A percentile compares a stretch with the other conserved stretches of the same genome.
phyloP scores from a whole-genome alignment of 2,329 filamentous ascomycete genomes.

The Scedosporium apiospermum region DNA sequence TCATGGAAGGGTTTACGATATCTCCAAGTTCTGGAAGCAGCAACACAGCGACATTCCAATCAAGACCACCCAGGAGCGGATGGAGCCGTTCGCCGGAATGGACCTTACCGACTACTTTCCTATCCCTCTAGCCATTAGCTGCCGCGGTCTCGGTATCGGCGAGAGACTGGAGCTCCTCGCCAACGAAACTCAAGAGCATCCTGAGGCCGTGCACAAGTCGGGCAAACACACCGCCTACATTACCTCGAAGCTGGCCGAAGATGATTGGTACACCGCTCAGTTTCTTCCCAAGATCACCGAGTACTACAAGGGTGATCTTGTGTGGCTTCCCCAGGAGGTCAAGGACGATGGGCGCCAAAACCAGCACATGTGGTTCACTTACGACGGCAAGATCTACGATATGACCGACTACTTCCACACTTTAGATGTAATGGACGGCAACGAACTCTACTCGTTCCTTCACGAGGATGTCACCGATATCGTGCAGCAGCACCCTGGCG shows the following conservation, averaged over 20 bases:
- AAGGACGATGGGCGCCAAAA: conserved; percentile 55
- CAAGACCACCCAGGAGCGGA: conserved; percentile 50
- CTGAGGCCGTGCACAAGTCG: conserved; percentile 57
- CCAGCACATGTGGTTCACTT: conserved; percentile 69
- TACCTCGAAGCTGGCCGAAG: conserved; percentile 46
- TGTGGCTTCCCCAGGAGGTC: conserved; percentile 55
- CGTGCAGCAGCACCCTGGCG: conserved; percentile 67
- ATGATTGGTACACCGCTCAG: conserved; percentile 65
- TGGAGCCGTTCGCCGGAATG: conserved; percentile 69
- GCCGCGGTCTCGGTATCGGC: conserved; percentile 59
- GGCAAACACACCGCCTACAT: conserved; percentile 50
- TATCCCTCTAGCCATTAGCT: conserved; percentile 65
- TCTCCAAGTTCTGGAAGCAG: conserved; percentile 75
- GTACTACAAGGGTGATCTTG: conserved; percentile 80
- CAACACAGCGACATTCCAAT: conserved; percentile 70
- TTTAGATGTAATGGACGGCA: conserved; percentile 44
- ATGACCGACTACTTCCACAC: conserved; percentile 88
- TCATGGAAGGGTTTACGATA: conserved; percentile 83
- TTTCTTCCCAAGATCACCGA: conserved; percentile 76
- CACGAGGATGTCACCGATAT: conserved; percentile 56
- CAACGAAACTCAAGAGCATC: conserved; percentile 53
- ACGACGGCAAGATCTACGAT: conserved; percentile 73
- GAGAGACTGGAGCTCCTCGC: conserved; percentile 41
- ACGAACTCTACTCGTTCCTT: conserved; percentile 59
- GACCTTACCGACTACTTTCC: conserved; percentile 81